A percentile compares a stretch with the other conserved stretches of the same genome.
These are phyloP conservation scores for Russula griseocarnosa DNA, from an alignment of 768 basidiomycete species.

Conservation along the genomic window DNA sequence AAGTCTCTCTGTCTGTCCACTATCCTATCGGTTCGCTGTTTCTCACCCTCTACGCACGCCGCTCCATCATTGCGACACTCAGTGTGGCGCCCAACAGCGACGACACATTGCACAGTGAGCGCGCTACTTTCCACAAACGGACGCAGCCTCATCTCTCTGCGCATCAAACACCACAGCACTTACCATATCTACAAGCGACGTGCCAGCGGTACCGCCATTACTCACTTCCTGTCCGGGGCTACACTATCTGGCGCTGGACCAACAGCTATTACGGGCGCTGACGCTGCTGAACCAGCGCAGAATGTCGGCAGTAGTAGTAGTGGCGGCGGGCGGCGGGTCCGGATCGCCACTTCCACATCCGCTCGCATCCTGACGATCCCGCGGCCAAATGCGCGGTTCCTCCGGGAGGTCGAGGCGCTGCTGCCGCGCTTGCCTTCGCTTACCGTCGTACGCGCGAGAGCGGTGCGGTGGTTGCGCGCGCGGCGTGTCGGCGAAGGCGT, in stretches of 20 bases:
- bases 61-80: constrained; percentile 58
- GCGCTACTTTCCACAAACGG: constrained; percentile 63
- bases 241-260: constrained; percentile 68
- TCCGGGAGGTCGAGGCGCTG: constrained; percentile 50
- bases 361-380: constrained; percentile 71
- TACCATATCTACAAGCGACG: constrained; percentile 60
- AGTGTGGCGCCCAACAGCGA: constrained; percentile 77
- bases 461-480: constrained; percentile 67
- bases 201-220: constrained; percentile 44
- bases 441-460: constrained; percentile 54
- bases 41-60: constrained; percentile 53
- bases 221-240: constrained; percentile 52
- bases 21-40: constrained; percentile 62
- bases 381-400: constrained; percentile 60
- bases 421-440: constrained; percentile 57
- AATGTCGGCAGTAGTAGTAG: not conserved
- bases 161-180: constrained; percentile 56
- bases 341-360: constrained; percentile 31
- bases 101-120: constrained; percentile 49
- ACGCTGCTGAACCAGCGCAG: constrained; percentile 31
- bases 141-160: constrained; percentile 50
- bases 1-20: constrained; percentile 59
- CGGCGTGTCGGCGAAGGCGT: constrained; percentile 63
- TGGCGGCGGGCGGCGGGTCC: not conserved
- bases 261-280: constrained; percentile 55